These are phyloP conservation scores for Backusella psychrophila DNA, from an alignment of 192 early-diverging fungal genomes.

Conservation along the genomic window DNA sequence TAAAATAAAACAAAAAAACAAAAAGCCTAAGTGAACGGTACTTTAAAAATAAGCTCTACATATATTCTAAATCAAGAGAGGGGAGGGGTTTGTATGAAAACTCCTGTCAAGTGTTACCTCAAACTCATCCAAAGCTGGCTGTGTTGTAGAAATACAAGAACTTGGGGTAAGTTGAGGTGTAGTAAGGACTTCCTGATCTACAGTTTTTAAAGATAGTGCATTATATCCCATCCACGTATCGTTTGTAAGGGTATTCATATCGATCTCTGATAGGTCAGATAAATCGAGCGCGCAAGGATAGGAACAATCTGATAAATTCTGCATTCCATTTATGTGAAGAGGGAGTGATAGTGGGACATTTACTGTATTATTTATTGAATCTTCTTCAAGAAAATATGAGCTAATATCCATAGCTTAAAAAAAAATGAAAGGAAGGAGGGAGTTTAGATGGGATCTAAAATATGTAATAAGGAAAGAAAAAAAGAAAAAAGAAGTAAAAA, in stretches of 20 bases:
- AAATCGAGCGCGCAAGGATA: background rate
- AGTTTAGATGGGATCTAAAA: background rate
- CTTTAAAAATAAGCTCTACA: background rate
- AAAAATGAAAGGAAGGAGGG: background rate
- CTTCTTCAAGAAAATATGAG: background rate
- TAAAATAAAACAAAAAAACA: background rate
- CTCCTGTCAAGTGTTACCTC: background rate
- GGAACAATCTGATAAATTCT: background rate
- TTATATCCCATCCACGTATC: background rate
- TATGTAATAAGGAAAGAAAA: background rate
- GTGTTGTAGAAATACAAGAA: background rate
- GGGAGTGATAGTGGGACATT: background rate
- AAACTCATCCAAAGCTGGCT: background rate
- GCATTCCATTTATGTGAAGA: background rate
- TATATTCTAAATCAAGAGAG: background rate
- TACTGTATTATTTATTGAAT: background rate
- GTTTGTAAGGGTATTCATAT: background rate
- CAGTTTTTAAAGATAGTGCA: background rate
- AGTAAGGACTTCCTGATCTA: background rate
- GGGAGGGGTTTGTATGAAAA: background rate
- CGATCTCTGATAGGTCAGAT: background rate
- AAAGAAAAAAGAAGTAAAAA: background rate
- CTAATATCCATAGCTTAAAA: background rate
- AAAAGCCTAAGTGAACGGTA: background rate
- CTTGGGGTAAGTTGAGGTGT: background rate